phyloP scores from a whole-genome alignment of 106 monocot species.

The Apostasia ramifera region DNA sequence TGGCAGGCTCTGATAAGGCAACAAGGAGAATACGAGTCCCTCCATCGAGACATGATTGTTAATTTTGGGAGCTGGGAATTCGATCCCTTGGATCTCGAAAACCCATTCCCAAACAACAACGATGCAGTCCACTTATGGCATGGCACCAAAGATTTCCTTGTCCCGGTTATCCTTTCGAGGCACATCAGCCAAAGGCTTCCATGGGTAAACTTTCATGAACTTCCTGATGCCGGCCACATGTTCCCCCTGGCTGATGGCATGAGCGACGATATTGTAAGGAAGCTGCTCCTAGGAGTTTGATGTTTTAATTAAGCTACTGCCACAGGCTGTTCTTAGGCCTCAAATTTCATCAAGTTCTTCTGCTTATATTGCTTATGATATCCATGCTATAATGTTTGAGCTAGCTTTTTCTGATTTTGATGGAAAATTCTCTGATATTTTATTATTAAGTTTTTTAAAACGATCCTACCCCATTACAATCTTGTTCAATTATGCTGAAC shows the following conservation, averaged over 20 bases:
- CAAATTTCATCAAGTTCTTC: too few relatives aligned
- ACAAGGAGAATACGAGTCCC: slow-evolving; percentile 45
- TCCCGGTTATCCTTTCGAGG: slow-evolving; percentile 28
- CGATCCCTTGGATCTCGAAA: slow-evolving; percentile 43
- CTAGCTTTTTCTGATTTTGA: too few relatives aligned
- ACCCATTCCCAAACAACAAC: slow-evolving; percentile 37
- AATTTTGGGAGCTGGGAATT: slow-evolving; percentile 56
- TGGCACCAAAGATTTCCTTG: slow-evolving; percentile 41
- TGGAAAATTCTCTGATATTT: too few relatives aligned
- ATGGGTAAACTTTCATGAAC: slow-evolving; percentile 60
- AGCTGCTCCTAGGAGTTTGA: slow-evolving; percentile 27
- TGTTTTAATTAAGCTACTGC: background rate
- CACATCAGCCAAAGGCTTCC: slow-evolving; percentile 41
- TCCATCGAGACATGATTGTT: slow-evolving; percentile 66
- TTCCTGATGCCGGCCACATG: slow-evolving; percentile 50
- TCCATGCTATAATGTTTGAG: too few relatives aligned
- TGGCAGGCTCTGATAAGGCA: slow-evolving; percentile 34
- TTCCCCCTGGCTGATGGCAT: slow-evolving; percentile 45
- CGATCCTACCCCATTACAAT: too few relatives aligned
- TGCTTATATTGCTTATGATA: too few relatives aligned
- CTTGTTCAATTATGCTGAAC: too few relatives aligned
- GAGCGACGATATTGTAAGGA: slow-evolving; percentile 40
- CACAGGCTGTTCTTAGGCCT: background rate
- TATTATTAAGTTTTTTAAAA: too few relatives aligned
- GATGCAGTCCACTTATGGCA: slow-evolving; percentile 64